A percentile compares a stretch with the other conserved stretches of the same genome.
Evolutionary conservation across 345 rosid genomes (phyloP).

Genomic region (Salix arbutifolia): DNA sequence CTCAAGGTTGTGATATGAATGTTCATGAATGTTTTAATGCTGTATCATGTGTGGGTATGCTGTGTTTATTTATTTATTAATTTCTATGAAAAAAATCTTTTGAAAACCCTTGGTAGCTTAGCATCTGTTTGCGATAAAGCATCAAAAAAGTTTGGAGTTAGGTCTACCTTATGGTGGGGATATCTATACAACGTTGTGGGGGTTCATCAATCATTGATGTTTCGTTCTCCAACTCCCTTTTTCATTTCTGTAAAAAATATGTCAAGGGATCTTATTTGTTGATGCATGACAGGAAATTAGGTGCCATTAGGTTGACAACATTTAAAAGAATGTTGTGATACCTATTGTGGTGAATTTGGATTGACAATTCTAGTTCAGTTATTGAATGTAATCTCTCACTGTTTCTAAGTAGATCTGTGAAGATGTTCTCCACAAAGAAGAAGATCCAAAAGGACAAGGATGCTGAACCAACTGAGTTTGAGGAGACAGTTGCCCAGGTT

Average conservation of each 20-base stretch:
- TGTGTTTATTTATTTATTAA: too few species aligned
- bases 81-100: too few species aligned
- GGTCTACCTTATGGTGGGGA: not conserved
- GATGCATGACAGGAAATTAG: not conserved
- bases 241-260: too few species aligned
- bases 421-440: conserved; percentile 71
- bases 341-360: not conserved
- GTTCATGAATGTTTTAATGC: too few species aligned
- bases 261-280: not conserved
- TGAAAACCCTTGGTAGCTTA: too few species aligned
- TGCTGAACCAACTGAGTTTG: conserved; percentile 80
- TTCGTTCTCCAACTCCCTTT: not conserved
- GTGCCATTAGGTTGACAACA: not conserved
- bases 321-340: not conserved
- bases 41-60: too few species aligned
- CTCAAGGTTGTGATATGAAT: too few species aligned
- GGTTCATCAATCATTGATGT: not conserved
- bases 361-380: not conserved
- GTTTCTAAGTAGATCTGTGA: conserved; percentile 35
- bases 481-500: conserved; percentile 83
- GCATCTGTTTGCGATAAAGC: too few species aligned
- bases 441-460: conserved; percentile 86
- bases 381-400: not conserved
- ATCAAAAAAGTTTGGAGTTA: not conserved
- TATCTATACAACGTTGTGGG: not conserved